Base-by-base conservation (phyloP, 2,329 filamentous ascomycete genomes). In the Mycosphaerella sp. region DNA sequence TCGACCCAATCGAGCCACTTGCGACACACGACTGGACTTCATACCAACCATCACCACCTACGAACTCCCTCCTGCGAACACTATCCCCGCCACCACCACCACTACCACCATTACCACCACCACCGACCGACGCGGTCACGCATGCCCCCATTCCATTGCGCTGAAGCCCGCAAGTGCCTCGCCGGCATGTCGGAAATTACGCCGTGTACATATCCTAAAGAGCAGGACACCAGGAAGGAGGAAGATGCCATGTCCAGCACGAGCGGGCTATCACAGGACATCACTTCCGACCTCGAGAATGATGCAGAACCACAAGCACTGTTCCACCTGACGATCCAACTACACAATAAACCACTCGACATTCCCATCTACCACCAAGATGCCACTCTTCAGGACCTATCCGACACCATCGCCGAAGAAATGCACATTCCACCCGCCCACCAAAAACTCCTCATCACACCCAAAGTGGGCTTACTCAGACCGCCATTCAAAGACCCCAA, bases 381-480 rank as follows among this genome's bases (percentile, higher is more conserved):
- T 56, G 76, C 80, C 53, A 83, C 79, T 1, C 72, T 84, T 32
- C 64, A 70, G 45, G 73, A 86, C 62, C 79, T 89, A 38, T 83
- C 83, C 43, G 68, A 76, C 47, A 74, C 78, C 57, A 80, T 88
- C 61, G 74, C 79, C 53, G 67, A 72, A 42, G 68, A 71, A 2
- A 76, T 87, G 50, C 77, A 76, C 47, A 81, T 89, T 51, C 84
- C 85, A 0, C 69, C 72, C 0, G 67, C 74, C 8, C 83, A 87
- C 69, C 85, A 88, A 65, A 89, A 89, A 67, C 78, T 86, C 66
- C 72, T 78, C 57, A 76, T 88, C 60, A 77, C 82, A 11, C 77
- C 84, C 41, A 86, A 85, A 65, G 73, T 80, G 6, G 83, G 83
- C 29, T 73, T 87, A 1, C 76, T 86, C 26, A 85, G 83, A 60